Evolutionary conservation across 768 basidiomycete species (phyloP), one percentile per base, ranked within the genome.

Genomic region (Hericium rajendrae): DNA sequence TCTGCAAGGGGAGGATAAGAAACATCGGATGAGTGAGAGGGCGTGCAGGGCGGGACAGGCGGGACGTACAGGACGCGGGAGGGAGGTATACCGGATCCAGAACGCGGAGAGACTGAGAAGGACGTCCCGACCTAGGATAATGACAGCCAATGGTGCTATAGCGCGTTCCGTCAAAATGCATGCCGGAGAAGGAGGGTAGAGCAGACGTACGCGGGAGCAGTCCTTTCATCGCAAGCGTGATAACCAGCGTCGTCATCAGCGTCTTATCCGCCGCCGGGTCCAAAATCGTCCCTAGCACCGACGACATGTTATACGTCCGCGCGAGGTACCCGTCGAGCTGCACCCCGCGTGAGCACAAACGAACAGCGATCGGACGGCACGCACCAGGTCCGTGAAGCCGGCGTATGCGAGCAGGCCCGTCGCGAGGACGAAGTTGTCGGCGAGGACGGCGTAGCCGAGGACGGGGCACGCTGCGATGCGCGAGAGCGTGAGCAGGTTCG

Each of bases 221-320:
- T 20, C 82, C 85, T 62, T 89, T 86, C 78, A 88, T 81, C 0
- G 92, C 83, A 59, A 99, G 73, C 0, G 93, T 87, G 50, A 94
- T 73, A 0, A 91, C 91, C 65, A 99, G 74, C 0, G 94, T 97
- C 1, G 97, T 95, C 87, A 99, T 88, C 46, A 99, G 74, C 11
- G 83, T 78, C 71, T 99, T 99, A 78, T 99, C 97, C 2, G 97
- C 97, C 0, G 95, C 92, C 12, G 97, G 97, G 69, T 99, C 97
- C 12, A 99, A 78, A 57, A 98, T 93, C 9, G 91, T 90, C 18
- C 97, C 97, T 18, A 98, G 77, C n/a, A 98, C 93, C 12, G 91
- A 84, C 54, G 80, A 80, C 87, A 91, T 91, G 26, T 88, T 84
- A 74, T 78, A 97, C 56, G 79, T 79, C 62, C 97, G 78, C 1